A percentile compares a stretch with the other conserved stretches of the same genome.
These are phyloP conservation scores for Colletotrichum zoysiae DNA, from an alignment of 2,329 filamentous ascomycete genomes.

Conservation along the genomic window DNA sequence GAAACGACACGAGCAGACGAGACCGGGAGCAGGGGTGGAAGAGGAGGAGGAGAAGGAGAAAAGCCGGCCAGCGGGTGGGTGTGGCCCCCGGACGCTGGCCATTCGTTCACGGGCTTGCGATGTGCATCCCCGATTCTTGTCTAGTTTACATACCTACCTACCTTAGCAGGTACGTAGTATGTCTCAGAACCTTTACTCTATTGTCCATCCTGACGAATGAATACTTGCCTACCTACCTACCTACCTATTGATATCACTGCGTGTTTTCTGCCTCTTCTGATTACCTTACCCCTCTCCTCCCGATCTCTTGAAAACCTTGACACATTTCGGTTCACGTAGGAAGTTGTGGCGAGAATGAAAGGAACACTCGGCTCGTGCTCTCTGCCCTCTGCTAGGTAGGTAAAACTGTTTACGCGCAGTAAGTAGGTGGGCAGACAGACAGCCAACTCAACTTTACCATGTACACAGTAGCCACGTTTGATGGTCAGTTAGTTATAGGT, in stretches of 20 bases:
- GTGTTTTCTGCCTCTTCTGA: too few relatives aligned
- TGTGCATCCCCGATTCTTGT: slow-evolving; percentile 6
- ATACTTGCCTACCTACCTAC: too few relatives aligned
- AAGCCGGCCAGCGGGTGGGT: too few relatives aligned
- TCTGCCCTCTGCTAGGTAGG: not conserved
- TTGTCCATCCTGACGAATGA: not conserved
- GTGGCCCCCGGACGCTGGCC: not conserved
- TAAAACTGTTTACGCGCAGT: too few relatives aligned
- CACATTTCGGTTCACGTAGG: not conserved
- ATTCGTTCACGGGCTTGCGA: slow-evolving; percentile 17
- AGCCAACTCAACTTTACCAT: not conserved
- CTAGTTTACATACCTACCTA: not conserved
- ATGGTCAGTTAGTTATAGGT: too few relatives aligned
- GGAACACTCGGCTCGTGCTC: not conserved
- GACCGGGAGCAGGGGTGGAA: not conserved
- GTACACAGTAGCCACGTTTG: not conserved
- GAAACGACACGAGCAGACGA: slow-evolving; percentile 11
- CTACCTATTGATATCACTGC: too few relatives aligned
- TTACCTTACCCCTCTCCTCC: too few relatives aligned
- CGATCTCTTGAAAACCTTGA: not conserved
- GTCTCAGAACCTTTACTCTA: not conserved
- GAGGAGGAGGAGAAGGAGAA: too few relatives aligned
- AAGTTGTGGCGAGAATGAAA: not conserved
- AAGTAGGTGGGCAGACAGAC: too few relatives aligned
- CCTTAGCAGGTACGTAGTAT: too few relatives aligned